Evolutionary conservation across 441 rosid genomes (phyloP).

Genomic region (Flueggea neowawraea): DNA sequence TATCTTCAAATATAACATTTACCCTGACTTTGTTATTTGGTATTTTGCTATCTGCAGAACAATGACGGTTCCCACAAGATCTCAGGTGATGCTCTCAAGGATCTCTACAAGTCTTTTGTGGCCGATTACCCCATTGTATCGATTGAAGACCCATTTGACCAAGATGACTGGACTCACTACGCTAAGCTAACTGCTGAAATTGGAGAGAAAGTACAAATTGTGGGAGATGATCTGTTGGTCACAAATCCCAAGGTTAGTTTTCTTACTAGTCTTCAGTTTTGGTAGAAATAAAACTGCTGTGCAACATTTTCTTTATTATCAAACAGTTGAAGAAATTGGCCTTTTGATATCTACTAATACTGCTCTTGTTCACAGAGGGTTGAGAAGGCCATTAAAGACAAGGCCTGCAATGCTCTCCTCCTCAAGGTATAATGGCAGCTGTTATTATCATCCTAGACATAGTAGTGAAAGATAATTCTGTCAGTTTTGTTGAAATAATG

Average conservation of each 20-base stretch:
- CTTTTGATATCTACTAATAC: not conserved
- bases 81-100: constrained; percentile 82
- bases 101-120: constrained; percentile 86
- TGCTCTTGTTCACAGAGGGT: constrained; percentile 58
- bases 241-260: constrained; percentile 89
- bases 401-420: constrained; percentile 95
- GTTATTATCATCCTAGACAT: not conserved
- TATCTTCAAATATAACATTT: too few species aligned
- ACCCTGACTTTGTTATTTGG: not conserved
- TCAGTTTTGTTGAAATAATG: not conserved
- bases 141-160: constrained; percentile 97
- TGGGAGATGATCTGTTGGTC: constrained; percentile 96
- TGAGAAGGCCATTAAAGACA: constrained; percentile 82
- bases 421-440: constrained; percentile 52
- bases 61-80: constrained; percentile 90
- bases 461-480: not conserved
- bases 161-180: constrained; percentile 97
- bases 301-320: not conserved
- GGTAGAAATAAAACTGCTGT: too few species aligned
- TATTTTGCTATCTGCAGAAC: constrained; percentile 33
- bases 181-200: constrained; percentile 71
- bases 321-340: not conserved
- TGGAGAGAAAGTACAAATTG: constrained; percentile 78
- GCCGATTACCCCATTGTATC: constrained; percentile 93
- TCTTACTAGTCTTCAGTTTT: not conserved